phyloP scores from a whole-genome alignment of 495 filamentous ascomycete species.

The Polyplosphaeria fusca region DNA sequence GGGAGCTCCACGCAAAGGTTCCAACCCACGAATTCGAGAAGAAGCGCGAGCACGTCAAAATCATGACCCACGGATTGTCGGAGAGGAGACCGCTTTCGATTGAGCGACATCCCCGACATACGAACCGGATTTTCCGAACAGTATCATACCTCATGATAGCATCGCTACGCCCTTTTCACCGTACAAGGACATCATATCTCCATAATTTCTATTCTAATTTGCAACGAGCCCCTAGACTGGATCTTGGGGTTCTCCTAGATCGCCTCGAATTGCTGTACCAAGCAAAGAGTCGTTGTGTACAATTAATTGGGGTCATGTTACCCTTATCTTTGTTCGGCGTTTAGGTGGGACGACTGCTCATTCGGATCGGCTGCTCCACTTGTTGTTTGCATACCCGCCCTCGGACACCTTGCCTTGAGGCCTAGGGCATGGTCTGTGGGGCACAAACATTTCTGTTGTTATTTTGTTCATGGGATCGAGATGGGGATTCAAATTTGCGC shows the following conservation, averaged over 20 bases:
- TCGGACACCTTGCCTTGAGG: neutral
- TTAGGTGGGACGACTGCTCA: neutral
- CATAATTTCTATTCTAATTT: slow-evolving; percentile 28
- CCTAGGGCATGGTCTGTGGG: too few relatives aligned
- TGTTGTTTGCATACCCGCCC: neutral
- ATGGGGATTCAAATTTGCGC: neutral
- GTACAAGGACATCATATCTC: slow-evolving; percentile 4
- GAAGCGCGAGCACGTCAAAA: neutral
- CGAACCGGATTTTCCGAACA: neutral
- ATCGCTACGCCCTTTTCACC: neutral
- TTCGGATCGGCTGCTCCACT: neutral
- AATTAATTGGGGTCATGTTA: neutral
- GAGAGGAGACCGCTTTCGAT: slow-evolving; percentile 31
- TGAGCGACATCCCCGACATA: too few relatives aligned
- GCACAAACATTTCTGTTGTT: too few relatives aligned
- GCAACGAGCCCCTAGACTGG: slow-evolving; percentile 25
- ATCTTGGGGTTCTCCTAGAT: slow-evolving; percentile 10
- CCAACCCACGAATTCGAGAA: slow-evolving; percentile 21
- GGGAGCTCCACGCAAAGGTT: slow-evolving; percentile 33
- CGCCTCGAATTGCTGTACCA: slow-evolving; percentile 6
- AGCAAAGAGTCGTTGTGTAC: slow-evolving; percentile 9
- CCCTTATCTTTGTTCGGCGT: slow-evolving; percentile 9
- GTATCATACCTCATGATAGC: neutral
- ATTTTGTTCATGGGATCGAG: neutral
- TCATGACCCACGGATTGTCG: slow-evolving; percentile 20